Conservation (phyloP, 2,329 filamentous ascomycete genomes). For the Chaetothyriales sp. region DNA sequence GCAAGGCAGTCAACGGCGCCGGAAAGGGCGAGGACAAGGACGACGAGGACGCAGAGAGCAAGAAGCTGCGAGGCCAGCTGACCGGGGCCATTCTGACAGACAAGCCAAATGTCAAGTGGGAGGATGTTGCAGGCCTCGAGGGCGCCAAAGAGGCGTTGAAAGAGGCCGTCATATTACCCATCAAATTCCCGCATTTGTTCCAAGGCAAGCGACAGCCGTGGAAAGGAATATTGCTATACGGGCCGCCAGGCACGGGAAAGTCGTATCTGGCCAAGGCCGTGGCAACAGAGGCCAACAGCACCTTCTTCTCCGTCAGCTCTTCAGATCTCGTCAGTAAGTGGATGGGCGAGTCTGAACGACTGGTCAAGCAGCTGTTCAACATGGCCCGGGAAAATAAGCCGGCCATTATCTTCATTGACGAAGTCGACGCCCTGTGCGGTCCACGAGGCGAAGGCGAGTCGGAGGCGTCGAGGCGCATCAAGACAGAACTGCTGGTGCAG, state of each 20-base stretch:
- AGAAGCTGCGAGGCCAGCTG: conserved; percentile 85
- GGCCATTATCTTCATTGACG: conserved; percentile 97
- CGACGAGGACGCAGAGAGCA: conserved; percentile 74
- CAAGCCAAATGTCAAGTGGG: conserved; percentile 93
- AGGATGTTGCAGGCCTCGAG: conserved; percentile 92
- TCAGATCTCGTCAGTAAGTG: conserved; percentile 96
- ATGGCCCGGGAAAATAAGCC: conserved; percentile 98
- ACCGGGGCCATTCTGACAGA: conserved; percentile 87
- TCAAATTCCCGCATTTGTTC: conserved; percentile 96
- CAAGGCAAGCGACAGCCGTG: conserved; percentile 92
- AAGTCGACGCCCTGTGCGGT: conserved; percentile 91
- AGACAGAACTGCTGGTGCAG: conserved; percentile 94
- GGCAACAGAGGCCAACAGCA: conserved; percentile 95
- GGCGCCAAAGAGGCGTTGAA: conserved; percentile 92
- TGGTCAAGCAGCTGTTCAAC: conserved; percentile 92
- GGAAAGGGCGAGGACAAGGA: conserved; percentile 50
- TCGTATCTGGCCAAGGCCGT: conserved; percentile 95
- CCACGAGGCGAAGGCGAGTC: conserved; percentile 90
- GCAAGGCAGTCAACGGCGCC: conserved; percentile 36
- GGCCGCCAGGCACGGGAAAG: conserved; percentile 93
- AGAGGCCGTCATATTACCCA: conserved; percentile 92
- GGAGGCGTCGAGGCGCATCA: conserved; percentile 92
- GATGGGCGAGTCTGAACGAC: conserved; percentile 98
- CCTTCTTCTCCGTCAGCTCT: conserved; percentile 96
- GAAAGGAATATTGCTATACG: conserved; percentile 95